Evolutionary conservation across 1,284 basidiomycete genomes (phyloP).

Genomic region (Irpex sp.): DNA sequence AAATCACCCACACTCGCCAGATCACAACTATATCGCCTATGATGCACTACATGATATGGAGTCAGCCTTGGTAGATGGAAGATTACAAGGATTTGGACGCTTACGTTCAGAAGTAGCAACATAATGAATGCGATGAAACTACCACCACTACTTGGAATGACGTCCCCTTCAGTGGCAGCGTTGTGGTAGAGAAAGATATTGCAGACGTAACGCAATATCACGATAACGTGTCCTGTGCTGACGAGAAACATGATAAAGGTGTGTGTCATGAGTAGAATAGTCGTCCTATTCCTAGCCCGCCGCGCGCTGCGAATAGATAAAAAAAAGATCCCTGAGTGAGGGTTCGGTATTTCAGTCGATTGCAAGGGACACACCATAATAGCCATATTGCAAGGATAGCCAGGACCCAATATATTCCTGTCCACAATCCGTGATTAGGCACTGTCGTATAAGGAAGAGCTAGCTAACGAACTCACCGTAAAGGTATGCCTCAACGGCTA

Average conservation of each 20-base stretch:
- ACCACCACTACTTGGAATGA: neutral
- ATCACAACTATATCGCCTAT: constrained; percentile 2
- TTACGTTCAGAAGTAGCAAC: neutral
- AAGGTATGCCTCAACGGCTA: neutral
- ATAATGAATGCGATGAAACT: neutral
- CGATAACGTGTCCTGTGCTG: neutral
- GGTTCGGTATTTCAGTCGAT: too few relatives aligned
- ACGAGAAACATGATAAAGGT: neutral
- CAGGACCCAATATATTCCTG: neutral
- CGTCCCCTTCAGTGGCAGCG: neutral
- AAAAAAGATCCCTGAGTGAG: neutral
- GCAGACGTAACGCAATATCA: neutral
- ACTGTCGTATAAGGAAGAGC: neutral
- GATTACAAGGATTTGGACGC: neutral
- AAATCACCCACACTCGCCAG: constrained; percentile 5
- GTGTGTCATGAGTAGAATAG: neutral
- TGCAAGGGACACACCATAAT: neutral
- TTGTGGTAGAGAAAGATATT: neutral
- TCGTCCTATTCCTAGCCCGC: neutral
- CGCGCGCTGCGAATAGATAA: neutral
- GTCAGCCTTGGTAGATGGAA: neutral
- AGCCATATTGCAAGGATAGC: neutral
- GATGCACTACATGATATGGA: constrained; percentile 1
- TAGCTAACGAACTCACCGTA: neutral
- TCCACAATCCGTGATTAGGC: neutral